Conservation (phyloP, 257 asterid genomes). For the Schizonepeta tenuifolia region DNA sequence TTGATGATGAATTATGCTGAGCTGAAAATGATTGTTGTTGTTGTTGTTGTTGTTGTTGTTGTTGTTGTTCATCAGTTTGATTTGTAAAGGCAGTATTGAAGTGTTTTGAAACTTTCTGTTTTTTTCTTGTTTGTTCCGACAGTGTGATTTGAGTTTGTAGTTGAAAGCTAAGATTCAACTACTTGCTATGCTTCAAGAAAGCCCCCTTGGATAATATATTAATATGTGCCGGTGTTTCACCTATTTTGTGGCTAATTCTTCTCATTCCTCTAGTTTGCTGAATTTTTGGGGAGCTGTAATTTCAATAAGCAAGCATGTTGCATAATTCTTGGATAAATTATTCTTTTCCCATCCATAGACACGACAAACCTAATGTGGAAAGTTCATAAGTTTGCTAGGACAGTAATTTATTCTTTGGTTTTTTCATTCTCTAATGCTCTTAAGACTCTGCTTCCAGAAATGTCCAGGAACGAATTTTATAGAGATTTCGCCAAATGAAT, state of each 20-base stretch:
- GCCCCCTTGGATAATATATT: not conserved
- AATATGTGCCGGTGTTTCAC: not conserved
- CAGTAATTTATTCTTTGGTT: not conserved
- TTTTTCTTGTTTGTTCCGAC: not conserved
- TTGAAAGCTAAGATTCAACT: slow-evolving; percentile 9
- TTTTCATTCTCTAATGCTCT: too few species aligned
- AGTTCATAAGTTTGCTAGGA: too few species aligned
- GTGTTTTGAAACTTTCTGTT: not conserved
- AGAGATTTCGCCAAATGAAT: not conserved
- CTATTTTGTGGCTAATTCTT: not conserved
- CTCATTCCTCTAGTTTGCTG: not conserved
- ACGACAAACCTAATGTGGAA: too few species aligned
- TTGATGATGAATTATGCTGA: not conserved
- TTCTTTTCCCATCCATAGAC: not conserved
- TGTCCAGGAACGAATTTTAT: too few species aligned
- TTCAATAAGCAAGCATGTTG: not conserved
- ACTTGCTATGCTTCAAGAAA: not conserved
- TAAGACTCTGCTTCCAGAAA: too few species aligned
- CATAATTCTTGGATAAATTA: not conserved
- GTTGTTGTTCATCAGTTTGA: not conserved
- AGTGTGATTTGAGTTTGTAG: slow-evolving; percentile 3
- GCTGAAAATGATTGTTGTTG: not conserved
- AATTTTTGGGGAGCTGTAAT: not conserved
- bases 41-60: too few species aligned
- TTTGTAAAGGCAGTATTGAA: not conserved